phyloP scores from a whole-genome alignment of 2,329 filamentous ascomycete genomes.

The Penicillium sp. region DNA sequence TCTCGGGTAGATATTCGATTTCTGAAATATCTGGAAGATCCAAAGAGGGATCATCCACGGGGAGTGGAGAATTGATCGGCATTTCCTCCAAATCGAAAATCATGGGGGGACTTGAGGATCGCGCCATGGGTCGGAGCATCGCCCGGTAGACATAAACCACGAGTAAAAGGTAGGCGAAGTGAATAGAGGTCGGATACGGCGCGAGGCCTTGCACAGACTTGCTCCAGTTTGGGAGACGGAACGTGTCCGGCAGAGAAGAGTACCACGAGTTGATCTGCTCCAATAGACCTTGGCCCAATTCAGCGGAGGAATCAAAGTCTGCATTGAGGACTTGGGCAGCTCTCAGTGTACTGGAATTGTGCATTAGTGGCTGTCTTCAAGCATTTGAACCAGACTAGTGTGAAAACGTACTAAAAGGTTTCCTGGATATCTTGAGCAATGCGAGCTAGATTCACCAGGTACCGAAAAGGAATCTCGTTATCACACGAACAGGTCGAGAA shows the following conservation, averaged over 20 bases:
- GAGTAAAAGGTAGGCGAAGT: slow-evolving; percentile 42
- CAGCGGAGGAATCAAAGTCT: slow-evolving; percentile 33
- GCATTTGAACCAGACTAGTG: background rate
- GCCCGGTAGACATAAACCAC: slow-evolving; percentile 43
- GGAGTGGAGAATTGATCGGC: slow-evolving; percentile 22
- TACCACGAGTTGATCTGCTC: slow-evolving; percentile 39
- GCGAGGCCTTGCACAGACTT: slow-evolving; percentile 30
- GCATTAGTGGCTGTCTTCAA: background rate
- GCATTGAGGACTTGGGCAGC: slow-evolving; percentile 37
- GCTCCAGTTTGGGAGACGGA: slow-evolving; percentile 34
- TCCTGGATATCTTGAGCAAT: slow-evolving; percentile 39
- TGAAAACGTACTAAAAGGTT: slow-evolving; percentile 36
- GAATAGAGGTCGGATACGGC: slow-evolving; percentile 34
- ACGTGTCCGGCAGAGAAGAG: slow-evolving; percentile 32
- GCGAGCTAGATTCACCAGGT: slow-evolving; percentile 32
- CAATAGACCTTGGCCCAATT: slow-evolving; percentile 33
- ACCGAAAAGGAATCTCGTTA: slow-evolving; percentile 34
- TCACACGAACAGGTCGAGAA: slow-evolving; percentile 25
- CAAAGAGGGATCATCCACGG: slow-evolving; percentile 27
- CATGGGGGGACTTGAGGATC: slow-evolving; percentile 29
- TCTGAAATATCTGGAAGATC: slow-evolving; percentile 30
- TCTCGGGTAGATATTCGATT: slow-evolving; percentile 31
- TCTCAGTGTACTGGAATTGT: slow-evolving; percentile 31
- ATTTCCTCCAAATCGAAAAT: slow-evolving; percentile 36
- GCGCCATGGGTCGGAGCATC: slow-evolving; percentile 38